Evolutionary conservation across 2,329 filamentous ascomycete species (phyloP).

Genomic region (Apiospora phragmitis): DNA sequence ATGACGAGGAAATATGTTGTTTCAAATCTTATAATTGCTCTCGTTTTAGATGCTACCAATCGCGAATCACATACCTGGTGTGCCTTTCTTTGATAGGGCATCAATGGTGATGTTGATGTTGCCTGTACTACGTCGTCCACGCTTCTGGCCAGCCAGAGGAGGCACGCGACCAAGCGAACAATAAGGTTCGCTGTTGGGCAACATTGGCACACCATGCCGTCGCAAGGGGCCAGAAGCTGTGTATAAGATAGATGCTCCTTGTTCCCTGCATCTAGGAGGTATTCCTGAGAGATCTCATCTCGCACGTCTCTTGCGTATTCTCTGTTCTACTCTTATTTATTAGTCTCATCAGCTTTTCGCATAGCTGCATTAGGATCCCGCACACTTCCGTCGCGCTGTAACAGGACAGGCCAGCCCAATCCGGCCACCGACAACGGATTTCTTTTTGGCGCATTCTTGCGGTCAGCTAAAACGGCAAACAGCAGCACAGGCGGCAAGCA

Average conservation of each 20-base stretch:
- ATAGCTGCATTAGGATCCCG: constrained; percentile 1
- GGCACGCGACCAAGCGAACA: background rate
- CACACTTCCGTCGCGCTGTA: background rate
- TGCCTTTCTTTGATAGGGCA: background rate
- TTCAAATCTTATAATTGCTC: background rate
- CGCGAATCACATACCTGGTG: background rate
- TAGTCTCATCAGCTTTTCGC: background rate
- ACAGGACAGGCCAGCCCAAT: background rate
- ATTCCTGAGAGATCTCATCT: background rate
- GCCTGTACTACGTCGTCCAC: background rate
- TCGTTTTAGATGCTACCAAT: background rate
- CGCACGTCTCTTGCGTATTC: background rate
- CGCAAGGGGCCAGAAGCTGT: background rate
- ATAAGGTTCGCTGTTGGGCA: constrained; percentile 3
- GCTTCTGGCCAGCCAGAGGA: background rate
- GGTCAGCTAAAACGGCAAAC: constrained; percentile 15
- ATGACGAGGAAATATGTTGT: background rate
- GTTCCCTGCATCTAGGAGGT: background rate
- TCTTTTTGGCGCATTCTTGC: constrained; percentile 8
- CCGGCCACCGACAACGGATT: constrained; percentile 15
- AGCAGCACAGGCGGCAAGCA: background rate
- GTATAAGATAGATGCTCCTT: background rate
- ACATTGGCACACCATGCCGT: background rate
- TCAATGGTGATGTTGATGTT: background rate
- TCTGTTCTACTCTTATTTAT: background rate